Evolutionary conservation across 139 green algal genomes (phyloP).

Genomic region (Prasinococcaceae sp.): DNA sequence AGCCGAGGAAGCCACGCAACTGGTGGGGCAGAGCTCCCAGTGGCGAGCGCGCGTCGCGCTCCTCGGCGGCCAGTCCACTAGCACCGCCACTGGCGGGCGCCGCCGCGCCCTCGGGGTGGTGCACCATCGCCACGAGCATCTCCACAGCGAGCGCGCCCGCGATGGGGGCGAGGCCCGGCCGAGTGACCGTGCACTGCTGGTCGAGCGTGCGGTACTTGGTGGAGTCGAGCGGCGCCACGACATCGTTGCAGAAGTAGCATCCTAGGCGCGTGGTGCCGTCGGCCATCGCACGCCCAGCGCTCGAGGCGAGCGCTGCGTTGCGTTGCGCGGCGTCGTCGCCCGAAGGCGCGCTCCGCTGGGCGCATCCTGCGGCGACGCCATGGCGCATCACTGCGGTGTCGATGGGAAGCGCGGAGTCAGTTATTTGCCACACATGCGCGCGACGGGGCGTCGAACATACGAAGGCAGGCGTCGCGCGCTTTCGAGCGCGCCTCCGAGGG

Average conservation of each 20-base stretch:
- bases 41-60: slow-evolving; percentile 8
- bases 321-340: no score
- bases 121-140: slow-evolving; percentile 58
- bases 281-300: not conserved
- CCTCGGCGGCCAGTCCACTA: not conserved
- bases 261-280: slow-evolving; percentile 43
- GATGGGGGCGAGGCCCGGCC: slow-evolving; percentile 75
- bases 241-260: slow-evolving; percentile 99
- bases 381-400: slow-evolving; percentile 75
- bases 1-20: slow-evolving; percentile 21
- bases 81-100: no score
- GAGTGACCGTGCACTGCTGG: slow-evolving; percentile 91
- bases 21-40: slow-evolving; percentile 65
- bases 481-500: no score
- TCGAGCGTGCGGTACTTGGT: slow-evolving; percentile 73
- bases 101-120: slow-evolving; percentile 52
- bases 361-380: no score
- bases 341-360: no score
- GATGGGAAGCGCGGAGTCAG: no score
- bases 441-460: no score
- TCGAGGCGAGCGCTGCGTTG: not conserved
- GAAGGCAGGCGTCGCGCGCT: no score
- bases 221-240: slow-evolving; percentile 79
- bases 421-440: no score
- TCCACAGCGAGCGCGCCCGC: slow-evolving; percentile 78